Percentiles rank a stretch among this genome's conserved stretches.
Conservation (phyloP, 257 asterid genomes). For the Solanum chmielewskii region DNA sequence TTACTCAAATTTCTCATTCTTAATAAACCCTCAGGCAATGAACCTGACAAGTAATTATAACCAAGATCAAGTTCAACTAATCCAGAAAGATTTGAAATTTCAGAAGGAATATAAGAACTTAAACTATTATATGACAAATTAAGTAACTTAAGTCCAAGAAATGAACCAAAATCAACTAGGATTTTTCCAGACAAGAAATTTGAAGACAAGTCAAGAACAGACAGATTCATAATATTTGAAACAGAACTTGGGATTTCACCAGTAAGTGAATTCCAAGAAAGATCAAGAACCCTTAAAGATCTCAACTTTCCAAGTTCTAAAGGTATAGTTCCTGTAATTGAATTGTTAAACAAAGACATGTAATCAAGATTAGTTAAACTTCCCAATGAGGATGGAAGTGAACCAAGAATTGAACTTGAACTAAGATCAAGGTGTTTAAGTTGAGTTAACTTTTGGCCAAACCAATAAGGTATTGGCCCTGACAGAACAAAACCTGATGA, state of each 20-base stretch:
- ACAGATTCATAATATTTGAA: slow-evolving; percentile 40
- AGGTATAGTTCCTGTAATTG: slow-evolving; percentile 51
- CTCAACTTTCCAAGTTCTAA: slow-evolving; percentile 28
- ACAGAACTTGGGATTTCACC: slow-evolving; percentile 48
- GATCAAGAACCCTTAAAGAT: slow-evolving; percentile 34
- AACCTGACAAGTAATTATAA: slow-evolving; percentile 34
- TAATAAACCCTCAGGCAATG: slow-evolving; percentile 28
- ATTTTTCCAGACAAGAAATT: slow-evolving; percentile 44
- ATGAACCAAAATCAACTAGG: slow-evolving; percentile 27
- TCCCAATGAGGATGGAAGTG: slow-evolving; percentile 49
- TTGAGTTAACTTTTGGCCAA: slow-evolving; percentile 30
- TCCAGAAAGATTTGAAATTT: slow-evolving; percentile 36
- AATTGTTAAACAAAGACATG: slow-evolving; percentile 37
- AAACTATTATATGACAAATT: slow-evolving; percentile 44
- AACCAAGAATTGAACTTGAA: slow-evolving; percentile 48
- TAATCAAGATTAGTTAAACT: slow-evolving; percentile 20
- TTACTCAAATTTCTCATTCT: slow-evolving; percentile 25
- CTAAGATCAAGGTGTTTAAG: slow-evolving; percentile 63
- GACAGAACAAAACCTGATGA: slow-evolving; percentile 50
- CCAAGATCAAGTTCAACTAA: slow-evolving; percentile 45
- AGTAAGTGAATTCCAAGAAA: slow-evolving; percentile 41
- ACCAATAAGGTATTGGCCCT: slow-evolving; percentile 59
- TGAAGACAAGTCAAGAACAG: slow-evolving; percentile 42
- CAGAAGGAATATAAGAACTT: slow-evolving; percentile 34
- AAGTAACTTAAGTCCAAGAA: slow-evolving; percentile 29